Evolutionary conservation across 768 basidiomycete genomes (phyloP).

Genomic region (Hypholoma fasciculare): DNA sequence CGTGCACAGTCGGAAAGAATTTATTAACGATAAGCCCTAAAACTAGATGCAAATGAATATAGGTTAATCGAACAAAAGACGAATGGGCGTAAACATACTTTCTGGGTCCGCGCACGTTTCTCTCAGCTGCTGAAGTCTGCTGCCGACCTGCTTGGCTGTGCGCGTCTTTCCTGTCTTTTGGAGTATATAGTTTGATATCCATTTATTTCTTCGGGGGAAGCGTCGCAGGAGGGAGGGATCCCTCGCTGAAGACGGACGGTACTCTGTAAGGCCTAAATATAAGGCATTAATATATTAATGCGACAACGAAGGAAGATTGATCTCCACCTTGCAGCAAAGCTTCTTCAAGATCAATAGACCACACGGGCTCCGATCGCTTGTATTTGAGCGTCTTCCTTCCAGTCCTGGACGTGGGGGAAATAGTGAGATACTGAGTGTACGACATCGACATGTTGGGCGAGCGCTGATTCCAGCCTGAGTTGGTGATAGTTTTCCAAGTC

Average conservation of each 20-base stretch:
- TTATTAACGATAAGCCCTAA: slow-evolving; percentile 4
- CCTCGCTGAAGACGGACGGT: slow-evolving; percentile 51
- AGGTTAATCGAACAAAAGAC: slow-evolving; percentile 14
- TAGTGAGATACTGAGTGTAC: not conserved
- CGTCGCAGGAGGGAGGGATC: slow-evolving; percentile 55
- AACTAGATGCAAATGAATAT: slow-evolving; percentile 1
- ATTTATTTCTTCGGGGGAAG: slow-evolving; percentile 67
- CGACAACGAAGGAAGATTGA: slow-evolving; percentile 1
- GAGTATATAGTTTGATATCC: slow-evolving; percentile 64
- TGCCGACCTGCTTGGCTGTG: slow-evolving; percentile 71
- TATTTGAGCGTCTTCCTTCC: slow-evolving; percentile 62
- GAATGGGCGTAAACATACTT: slow-evolving; percentile 39
- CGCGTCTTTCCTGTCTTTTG: slow-evolving; percentile 52
- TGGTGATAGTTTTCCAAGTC: not conserved
- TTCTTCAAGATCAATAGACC: slow-evolving; percentile 63
- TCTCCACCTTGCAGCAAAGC: slow-evolving; percentile 59
- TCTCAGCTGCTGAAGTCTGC: slow-evolving; percentile 66
- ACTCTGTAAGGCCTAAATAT: slow-evolving; percentile 51
- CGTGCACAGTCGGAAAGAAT: not conserved
- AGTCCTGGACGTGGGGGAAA: slow-evolving; percentile 20
- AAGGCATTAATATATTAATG: slow-evolving; percentile 1
- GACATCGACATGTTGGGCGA: not conserved
- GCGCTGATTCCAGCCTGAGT: not conserved
- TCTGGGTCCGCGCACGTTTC: slow-evolving; percentile 58
- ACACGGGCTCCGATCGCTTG: slow-evolving; percentile 55